Evolutionary conservation across 805 yeast genomes (phyloP), one percentile per base, ranked within the genome.

Genomic region (Saccharomyces mikatae): DNA sequence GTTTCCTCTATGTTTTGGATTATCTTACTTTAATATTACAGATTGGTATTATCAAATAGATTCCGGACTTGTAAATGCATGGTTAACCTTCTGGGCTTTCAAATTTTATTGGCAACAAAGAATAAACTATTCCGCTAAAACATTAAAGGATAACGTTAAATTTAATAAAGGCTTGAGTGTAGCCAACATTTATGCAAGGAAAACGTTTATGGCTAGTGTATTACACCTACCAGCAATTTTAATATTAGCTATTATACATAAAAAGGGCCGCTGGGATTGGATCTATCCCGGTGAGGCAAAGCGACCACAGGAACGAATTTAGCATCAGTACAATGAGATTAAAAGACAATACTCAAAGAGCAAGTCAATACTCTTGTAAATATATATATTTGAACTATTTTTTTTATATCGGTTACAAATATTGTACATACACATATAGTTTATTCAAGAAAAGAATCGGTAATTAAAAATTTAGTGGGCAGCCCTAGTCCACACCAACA

Each of bases 181-280:
- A 52, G 89, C 95, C 3, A 82, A 80, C 62, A 61, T 75, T 1
- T 84, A 82, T 68, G 98, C 99, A 0, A 83, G 87, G 56, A 86
- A 85, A 67, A 78, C 91, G 47, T 94, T 94, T 69, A 88, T 96
- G 96, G 89, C 95, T 44, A 86, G 96, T 28, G 96, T 94, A 1
- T 82, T 92, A 83, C 98, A 94, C 62, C 73, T 94, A 48, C 99
- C 99, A 0, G 91, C 87, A 0, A 86, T 95, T 14, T 74, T 94
- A 52, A 85, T 90, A 21, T 74, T 94, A 56, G 97, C 98, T 1
- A 92, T 94, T 90, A 69, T 94, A 51, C 98, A 94, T 71, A 94
- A 94, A 71, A 85, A 85, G 68, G 97, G 97, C 5, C 89, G 90
- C 67, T 92, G 97, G 97, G 96, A 90, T 66, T 78, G 87, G 76